A percentile compares a stretch with the other conserved stretches of the same genome.
These are phyloP conservation scores for Taphrina wiesneri DNA, from an alignment of 1,139 yeast species.

Conservation along the genomic window DNA sequence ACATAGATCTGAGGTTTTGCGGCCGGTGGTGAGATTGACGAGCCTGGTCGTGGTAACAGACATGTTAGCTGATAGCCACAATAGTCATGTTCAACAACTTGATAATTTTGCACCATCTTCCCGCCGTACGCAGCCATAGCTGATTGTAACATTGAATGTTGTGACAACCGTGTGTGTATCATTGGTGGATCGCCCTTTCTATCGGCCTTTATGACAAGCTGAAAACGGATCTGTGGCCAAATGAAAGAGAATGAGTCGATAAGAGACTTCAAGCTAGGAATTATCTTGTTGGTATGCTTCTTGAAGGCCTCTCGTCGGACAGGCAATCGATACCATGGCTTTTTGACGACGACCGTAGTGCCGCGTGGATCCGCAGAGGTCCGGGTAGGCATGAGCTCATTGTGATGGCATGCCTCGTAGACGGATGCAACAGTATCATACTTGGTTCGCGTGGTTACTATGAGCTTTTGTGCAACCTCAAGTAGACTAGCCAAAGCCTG, in stretches of 20 bases:
- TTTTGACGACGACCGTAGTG: slow-evolving; percentile 47
- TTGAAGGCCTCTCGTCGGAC: slow-evolving; percentile 47
- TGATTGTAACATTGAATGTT: slow-evolving; percentile 37
- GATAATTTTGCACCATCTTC: slow-evolving; percentile 35
- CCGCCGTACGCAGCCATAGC: slow-evolving; percentile 34
- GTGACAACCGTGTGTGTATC: slow-evolving; percentile 26
- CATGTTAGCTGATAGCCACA: slow-evolving; percentile 34
- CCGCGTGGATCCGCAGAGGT: slow-evolving; percentile 43
- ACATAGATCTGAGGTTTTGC: slow-evolving; percentile 40
- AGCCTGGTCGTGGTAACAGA: slow-evolving; percentile 31
- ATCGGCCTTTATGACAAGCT: slow-evolving; percentile 39
- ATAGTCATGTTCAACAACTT: slow-evolving; percentile 25
- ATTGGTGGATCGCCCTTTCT: slow-evolving; percentile 30
- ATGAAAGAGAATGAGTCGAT: slow-evolving; percentile 46
- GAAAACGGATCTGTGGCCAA: slow-evolving; percentile 46
- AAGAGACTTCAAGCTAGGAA: slow-evolving; percentile 43
- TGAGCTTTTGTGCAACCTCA: slow-evolving; percentile 42
- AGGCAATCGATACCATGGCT: slow-evolving; percentile 46
- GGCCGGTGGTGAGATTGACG: background rate
- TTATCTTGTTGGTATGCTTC: slow-evolving; percentile 42
- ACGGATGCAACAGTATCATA: slow-evolving; percentile 45
- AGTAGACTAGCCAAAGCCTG: slow-evolving; percentile 62
- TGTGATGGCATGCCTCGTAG: slow-evolving; percentile 48
- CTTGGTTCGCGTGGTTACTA: slow-evolving; percentile 46
- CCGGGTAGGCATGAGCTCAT: slow-evolving; percentile 42